Evolutionary conservation across 2,329 filamentous ascomycete species (phyloP), one percentile per base, ranked within the genome.

Genomic region (Raffaelea ambrosiae): DNA sequence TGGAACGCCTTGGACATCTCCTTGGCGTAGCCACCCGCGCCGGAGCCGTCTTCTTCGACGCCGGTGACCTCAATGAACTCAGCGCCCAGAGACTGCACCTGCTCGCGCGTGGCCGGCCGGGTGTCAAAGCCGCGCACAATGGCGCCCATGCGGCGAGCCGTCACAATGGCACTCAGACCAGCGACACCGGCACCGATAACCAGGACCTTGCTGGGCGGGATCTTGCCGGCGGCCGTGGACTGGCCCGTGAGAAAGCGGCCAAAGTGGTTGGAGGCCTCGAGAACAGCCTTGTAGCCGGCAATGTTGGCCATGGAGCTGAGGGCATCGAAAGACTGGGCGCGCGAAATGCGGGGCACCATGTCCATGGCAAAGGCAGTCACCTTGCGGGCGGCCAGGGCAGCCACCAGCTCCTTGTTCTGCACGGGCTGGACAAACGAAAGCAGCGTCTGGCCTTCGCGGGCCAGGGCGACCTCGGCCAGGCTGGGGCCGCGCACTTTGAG

Each of bases 1-100:
- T 93, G 88, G 59, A 95, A 95, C 55, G 91, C 88, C 59, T 91
- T 89, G 47, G 87, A 93, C 88, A 95, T 95, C 60, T 90, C 87
- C 60, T 95, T 95, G 46, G 87, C 88, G 59, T 95, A 95, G 16
- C 89, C 89, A 23, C 89, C 88, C 9, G 85, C 81, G 3, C 88
- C 88, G 13, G 84, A 81, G 2, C 89, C 89, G 51, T 93, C 88
- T 65, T 95, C 89, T 55, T 91, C 64, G 20, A 95, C 73, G 3
- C 53, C 53, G 14, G 88, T 84, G 20, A 95, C 88, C 64, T 95
- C 87, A 55, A 95, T 79, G 58, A 94, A 95, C 59, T 95, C 89
- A 18, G 88, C 89, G 22, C 89, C 89, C 0, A 95, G 77, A 5
- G 88, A 94, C 62, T 95, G 86, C 2, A 95, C 88, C 66, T 95